These are phyloP conservation scores for Psilocybe azurescens DNA, from an alignment of 768 basidiomycete genomes.

Conservation along the genomic window DNA sequence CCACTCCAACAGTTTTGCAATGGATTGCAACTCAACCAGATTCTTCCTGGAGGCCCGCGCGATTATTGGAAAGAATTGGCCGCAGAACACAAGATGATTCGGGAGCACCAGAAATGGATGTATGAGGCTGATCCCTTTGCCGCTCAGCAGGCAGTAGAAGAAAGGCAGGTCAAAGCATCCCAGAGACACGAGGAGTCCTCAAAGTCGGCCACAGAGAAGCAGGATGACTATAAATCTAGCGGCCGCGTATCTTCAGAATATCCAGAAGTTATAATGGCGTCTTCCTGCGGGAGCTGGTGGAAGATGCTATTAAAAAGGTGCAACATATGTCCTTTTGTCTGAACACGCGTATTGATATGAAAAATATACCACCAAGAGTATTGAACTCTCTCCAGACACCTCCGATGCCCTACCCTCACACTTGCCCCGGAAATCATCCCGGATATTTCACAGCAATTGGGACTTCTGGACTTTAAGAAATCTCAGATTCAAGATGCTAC, in stretches of 20 bases:
- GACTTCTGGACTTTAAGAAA: conserved; percentile 67
- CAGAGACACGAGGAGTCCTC: conserved; percentile 46
- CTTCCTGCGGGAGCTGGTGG: conserved; percentile 78
- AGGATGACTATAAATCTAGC: conserved; percentile 23
- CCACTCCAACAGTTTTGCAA: conserved; percentile 67
- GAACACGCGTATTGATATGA: conserved; percentile 12
- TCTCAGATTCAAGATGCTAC: conserved; percentile 56
- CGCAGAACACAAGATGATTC: conserved; percentile 67
- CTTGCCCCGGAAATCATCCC: conserved; percentile 48
- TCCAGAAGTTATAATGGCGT: conserved; percentile 87
- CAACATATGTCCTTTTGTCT: conserved; percentile 6
- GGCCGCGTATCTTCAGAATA: conserved; percentile 48
- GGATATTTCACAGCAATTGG: conserved; percentile 59
- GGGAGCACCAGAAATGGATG: conserved; percentile 83
- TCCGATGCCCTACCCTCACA: conserved; percentile 36
- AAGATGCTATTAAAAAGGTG: conserved; percentile 81
- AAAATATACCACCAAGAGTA: conserved; percentile 41
- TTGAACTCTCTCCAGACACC: conserved; percentile 56
- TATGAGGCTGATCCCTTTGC: conserved; percentile 88
- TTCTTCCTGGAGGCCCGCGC: conserved; percentile 83
- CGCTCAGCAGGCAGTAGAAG: conserved; percentile 68
- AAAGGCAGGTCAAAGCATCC: conserved; percentile 63
- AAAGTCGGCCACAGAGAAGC: conserved; percentile 10
- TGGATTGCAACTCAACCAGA: conserved; percentile 70
- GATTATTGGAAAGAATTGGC: conserved; percentile 88